Base-by-base conservation (phyloP, 257 asterid genomes). In the Cruciata laevipes region DNA sequence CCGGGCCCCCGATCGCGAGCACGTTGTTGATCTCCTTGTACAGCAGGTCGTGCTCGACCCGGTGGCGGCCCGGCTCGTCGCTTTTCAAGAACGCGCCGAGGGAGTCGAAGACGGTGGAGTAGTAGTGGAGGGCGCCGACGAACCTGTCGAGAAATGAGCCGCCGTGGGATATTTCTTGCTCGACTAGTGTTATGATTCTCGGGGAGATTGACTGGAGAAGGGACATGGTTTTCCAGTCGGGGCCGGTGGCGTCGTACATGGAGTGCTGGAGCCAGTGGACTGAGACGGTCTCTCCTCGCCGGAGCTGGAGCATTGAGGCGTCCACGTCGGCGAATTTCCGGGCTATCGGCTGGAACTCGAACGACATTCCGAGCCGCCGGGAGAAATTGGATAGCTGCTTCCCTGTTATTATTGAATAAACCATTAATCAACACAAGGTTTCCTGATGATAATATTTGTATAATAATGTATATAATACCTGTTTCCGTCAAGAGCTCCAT, bases 211-310 rank as follows among this genome's bases (percentile, higher is more conserved):
- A 60, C 61, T 72, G 92, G 6, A 90, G 81, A 21, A 81, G 83
- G 63, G 82, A 66, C 88, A 90, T 69, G 21, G 90, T 80, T 59
- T 82, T 86, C 87, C 89, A 79, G 44, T 88, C 97, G 0, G 96
- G 86, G 3, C 95, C 97, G 0, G 91, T 83, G 2, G 96, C 89
- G 12, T 90, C 96, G 57, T 90, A 90, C 42, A 86, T 16, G 1
- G 95, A 86, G 38, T 88, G 97, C 31, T 90, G 97, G 40, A 83
- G 69, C 95, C 97, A 90, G 35, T 88, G 97, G 33, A 90, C 87
- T 0, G 89, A 95, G 2, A 90, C 9, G 0, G 84, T 74, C 56
- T 90, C 95, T 4, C 86, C 91, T 21, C 77, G 44, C 49, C 77
- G 58, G 31, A 83, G 71, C 0, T 83, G 77, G 17, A 90, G 75